Evolutionary conservation across 2,329 filamentous ascomycete genomes (phyloP).

Genomic region (Ophiostoma triangulosporum): DNA sequence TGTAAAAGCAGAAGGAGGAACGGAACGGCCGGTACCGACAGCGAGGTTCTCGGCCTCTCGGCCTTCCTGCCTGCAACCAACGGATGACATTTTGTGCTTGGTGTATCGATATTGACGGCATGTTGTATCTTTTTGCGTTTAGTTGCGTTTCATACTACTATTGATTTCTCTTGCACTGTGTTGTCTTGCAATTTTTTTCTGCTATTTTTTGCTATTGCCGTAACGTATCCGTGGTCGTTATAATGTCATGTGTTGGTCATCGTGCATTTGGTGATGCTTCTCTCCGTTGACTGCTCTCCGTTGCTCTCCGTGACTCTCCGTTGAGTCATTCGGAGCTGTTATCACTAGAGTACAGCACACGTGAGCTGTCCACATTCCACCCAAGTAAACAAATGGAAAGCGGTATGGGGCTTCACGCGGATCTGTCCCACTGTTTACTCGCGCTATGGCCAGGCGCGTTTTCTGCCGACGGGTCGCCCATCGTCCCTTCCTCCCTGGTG

Average conservation of each 20-base stretch:
- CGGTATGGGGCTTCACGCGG: not conserved
- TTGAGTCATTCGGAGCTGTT: too few species aligned
- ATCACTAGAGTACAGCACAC: not conserved
- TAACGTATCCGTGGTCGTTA: not conserved
- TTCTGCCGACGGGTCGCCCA: constrained; percentile 5
- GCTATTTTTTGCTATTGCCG: too few species aligned
- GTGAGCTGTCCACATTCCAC: not conserved
- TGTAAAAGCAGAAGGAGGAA: constrained; percentile 34
- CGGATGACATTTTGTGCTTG: not conserved
- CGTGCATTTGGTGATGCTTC: too few species aligned
- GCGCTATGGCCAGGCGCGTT: constrained; percentile 10
- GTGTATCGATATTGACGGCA: not conserved
- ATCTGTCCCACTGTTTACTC: constrained; percentile 2
- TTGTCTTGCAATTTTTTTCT: not conserved
- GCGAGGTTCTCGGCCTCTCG: not conserved
- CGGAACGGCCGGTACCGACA: not conserved
- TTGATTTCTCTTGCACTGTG: not conserved
- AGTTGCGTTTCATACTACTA: not conserved
- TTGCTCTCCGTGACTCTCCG: too few species aligned
- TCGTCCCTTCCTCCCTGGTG: constrained; percentile 2
- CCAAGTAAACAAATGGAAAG: constrained; percentile 2
- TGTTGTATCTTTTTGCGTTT: not conserved
- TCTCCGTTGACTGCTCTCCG: too few species aligned
- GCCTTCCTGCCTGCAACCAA: not conserved
- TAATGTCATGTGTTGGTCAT: not conserved